Conservation (phyloP, 2,329 filamentous ascomycete species). For the Phialemoniopsis sp. region DNA sequence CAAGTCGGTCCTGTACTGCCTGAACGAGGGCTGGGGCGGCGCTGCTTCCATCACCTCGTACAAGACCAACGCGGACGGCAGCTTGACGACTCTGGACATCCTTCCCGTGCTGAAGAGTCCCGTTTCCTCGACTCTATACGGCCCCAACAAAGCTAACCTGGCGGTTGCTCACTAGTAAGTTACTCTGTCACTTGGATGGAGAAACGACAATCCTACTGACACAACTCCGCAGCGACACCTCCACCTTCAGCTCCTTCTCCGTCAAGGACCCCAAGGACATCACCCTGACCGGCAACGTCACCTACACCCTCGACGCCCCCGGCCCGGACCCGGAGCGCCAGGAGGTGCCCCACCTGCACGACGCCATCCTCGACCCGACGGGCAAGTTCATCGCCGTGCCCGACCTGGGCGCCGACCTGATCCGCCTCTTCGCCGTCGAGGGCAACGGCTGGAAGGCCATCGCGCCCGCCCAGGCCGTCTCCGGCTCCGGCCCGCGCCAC, state of each 20-base stretch:
- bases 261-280: conserved; percentile 17
- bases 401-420: conserved; percentile 61
- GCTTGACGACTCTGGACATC: conserved; percentile 22
- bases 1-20: conserved; percentile 50
- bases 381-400: conserved; percentile 59
- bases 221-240: conserved; percentile 7
- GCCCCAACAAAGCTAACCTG: conserved; percentile 5
- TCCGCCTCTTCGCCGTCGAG: conserved; percentile 53
- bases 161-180: conserved; percentile 12
- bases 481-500: conserved; percentile 63
- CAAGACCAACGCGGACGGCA: conserved; percentile 27
- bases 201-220: background rate
- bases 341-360: conserved; percentile 57
- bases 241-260: conserved; percentile 23
- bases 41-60: conserved; percentile 10
- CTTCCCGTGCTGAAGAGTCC: conserved; percentile 11
- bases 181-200: too few species aligned
- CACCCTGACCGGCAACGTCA: conserved; percentile 11
- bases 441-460: conserved; percentile 29
- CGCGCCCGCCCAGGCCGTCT: conserved; percentile 32
- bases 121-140: conserved; percentile 10
- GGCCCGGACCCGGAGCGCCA: conserved; percentile 33
- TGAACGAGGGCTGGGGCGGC: conserved; percentile 49
- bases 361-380: conserved; percentile 61
- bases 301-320: conserved; percentile 3